Evolutionary conservation across 768 basidiomycete genomes (phyloP).

Genomic region (Macrolepiota dolichaula): DNA sequence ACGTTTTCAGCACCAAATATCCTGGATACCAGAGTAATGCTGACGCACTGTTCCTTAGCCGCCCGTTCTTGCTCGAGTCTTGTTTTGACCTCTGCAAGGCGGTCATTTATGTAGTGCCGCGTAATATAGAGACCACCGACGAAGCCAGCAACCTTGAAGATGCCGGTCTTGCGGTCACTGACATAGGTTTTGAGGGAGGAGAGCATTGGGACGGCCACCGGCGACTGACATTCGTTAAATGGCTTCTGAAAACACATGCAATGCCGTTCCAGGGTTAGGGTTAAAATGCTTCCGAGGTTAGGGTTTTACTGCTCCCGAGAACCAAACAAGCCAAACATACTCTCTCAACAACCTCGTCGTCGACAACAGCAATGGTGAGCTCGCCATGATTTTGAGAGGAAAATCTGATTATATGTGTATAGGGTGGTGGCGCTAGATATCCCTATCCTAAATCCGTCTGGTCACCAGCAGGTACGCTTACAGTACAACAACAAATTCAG

Average conservation of each 20-base stretch:
- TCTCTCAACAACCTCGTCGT: not conserved
- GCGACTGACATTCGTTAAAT: conserved; percentile 8
- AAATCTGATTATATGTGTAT: not conserved
- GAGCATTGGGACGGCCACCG: conserved; percentile 2
- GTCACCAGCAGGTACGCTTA: conserved; percentile 76
- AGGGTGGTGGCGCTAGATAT: conserved; percentile 86
- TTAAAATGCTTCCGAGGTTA: not conserved
- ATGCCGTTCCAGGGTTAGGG: not conserved
- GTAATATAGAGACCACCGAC: conserved; percentile 61
- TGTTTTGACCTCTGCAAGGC: conserved; percentile 65
- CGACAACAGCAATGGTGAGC: conserved; percentile 17
- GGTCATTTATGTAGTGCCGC: conserved; percentile 54
- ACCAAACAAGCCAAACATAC: not conserved
- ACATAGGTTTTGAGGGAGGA: conserved; percentile 32
- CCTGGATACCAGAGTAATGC: conserved; percentile 1
- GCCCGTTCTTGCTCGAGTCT: conserved; percentile 53
- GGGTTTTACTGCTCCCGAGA: not conserved
- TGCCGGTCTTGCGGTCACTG: conserved; percentile 40
- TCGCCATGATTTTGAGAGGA: not conserved
- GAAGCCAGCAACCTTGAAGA: conserved; percentile 49
- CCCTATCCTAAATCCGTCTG: conserved; percentile 94
- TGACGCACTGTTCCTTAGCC: conserved; percentile 69
- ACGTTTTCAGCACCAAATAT: not conserved
- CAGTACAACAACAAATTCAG: not conserved
- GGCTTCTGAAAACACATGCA: not conserved